These are phyloP conservation scores for Carex pumila DNA, from an alignment of 176 grass and related monocot genomes.

Conservation along the genomic window DNA sequence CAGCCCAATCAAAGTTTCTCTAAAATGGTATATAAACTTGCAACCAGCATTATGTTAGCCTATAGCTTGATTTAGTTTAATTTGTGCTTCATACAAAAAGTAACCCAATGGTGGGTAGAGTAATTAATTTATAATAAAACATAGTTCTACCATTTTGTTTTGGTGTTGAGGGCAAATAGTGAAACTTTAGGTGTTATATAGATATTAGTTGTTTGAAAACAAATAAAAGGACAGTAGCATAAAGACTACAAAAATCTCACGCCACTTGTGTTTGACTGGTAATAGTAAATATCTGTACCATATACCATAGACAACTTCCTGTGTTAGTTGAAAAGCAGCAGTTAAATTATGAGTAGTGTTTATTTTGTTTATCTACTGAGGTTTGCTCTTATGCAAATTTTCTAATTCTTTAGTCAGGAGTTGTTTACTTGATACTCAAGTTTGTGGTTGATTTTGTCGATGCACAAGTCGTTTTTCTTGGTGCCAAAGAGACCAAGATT, in stretches of 20 bases:
- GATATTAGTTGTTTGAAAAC: background rate
- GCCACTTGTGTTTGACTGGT: background rate
- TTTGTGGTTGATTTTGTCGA: conserved; percentile 98
- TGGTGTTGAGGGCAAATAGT: background rate
- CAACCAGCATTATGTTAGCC: background rate
- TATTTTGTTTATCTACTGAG: background rate
- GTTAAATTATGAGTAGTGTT: background rate
- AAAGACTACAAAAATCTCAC: background rate
- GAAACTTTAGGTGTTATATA: background rate
- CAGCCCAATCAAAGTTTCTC: background rate
- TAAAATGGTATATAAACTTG: background rate
- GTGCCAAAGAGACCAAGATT: conserved; percentile 79
- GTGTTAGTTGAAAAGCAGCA: background rate
- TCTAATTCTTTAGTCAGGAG: conserved; percentile 53
- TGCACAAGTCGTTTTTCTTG: conserved; percentile 84
- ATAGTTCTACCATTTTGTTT: background rate
- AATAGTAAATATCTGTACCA: background rate
- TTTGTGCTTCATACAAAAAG: background rate
- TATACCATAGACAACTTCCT: background rate
- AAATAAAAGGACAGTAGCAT: background rate
- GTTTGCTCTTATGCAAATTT: background rate
- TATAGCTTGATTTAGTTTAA: background rate
- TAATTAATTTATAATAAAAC: background rate
- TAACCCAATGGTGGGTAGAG: background rate
- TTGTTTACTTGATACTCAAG: conserved; percentile 93